Evolutionary conservation across 2,329 filamentous ascomycete species (phyloP).

Genomic region (Lasiodiplodia gonubiensis): DNA sequence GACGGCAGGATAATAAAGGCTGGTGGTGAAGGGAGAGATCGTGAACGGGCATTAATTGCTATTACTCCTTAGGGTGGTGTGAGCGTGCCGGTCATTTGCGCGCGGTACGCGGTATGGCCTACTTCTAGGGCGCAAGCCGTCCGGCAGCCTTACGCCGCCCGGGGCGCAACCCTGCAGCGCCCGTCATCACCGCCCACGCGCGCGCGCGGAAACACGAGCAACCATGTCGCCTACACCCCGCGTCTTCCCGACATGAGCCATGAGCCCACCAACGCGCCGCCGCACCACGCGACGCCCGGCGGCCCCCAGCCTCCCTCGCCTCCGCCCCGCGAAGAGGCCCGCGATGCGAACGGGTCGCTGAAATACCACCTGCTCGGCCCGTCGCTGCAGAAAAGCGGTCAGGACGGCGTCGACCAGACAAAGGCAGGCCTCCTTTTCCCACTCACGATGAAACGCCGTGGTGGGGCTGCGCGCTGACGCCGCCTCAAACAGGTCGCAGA

Average conservation of each 20-base stretch:
- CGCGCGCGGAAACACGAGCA: constrained; percentile 9
- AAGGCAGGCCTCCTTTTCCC: constrained; percentile 60
- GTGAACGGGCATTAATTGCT: constrained; percentile 10
- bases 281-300: neutral
- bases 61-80: constrained; percentile 25
- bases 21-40: constrained; percentile 15
- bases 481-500: constrained; percentile 72
- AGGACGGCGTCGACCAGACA: constrained; percentile 89
- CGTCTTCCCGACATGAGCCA: constrained; percentile 27
- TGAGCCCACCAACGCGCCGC: constrained; percentile 5
- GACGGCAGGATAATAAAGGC: constrained; percentile 8
- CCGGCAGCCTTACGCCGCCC: constrained; percentile 9
- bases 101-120: constrained; percentile 2
- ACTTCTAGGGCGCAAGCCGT: neutral
- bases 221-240: constrained; percentile 16
- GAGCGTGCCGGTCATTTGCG: constrained; percentile 4
- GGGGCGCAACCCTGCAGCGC: constrained; percentile 9
- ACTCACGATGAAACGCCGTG: neutral
- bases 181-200: constrained; percentile 20
- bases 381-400: constrained; percentile 90
- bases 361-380: constrained; percentile 91
- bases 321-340: neutral
- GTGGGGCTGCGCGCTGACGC: constrained; percentile 20
- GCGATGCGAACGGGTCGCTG: constrained; percentile 54
- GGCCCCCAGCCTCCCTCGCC: neutral